These are phyloP conservation scores for Daphne laureola DNA, from an alignment of 441 rosid genomes.

Conservation along the genomic window DNA sequence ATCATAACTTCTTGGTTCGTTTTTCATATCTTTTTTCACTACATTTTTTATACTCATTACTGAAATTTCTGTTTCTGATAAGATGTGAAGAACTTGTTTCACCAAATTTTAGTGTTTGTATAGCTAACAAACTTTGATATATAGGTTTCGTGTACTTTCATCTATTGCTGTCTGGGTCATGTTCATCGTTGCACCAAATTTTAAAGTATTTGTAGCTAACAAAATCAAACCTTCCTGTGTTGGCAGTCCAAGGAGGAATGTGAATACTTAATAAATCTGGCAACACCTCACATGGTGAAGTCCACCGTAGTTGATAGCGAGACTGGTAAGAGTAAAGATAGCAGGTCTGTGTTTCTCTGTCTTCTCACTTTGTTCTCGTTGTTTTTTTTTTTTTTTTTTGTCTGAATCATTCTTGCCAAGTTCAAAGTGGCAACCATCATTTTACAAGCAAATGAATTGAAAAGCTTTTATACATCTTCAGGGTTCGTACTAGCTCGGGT, in stretches of 20 bases:
- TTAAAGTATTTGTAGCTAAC: not conserved
- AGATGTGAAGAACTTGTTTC: no score
- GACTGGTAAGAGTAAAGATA: conserved; percentile 57
- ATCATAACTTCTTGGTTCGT: conserved; percentile 59
- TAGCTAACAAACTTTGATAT: no score
- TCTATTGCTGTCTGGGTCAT: no score
- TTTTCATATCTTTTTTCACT: not conserved
- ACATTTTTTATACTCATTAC: not conserved
- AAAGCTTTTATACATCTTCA: conserved; percentile 19
- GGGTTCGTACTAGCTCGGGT: conserved; percentile 91
- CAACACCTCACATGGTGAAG: conserved; percentile 57
- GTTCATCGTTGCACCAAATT: not conserved
- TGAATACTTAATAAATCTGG: conserved; percentile 54
- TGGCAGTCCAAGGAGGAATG: conserved; percentile 67
- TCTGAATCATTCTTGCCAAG: not conserved
- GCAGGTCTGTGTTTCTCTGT: conserved; percentile 37
- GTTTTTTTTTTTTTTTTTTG: not conserved
- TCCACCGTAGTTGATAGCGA: conserved; percentile 62
- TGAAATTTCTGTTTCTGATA: no score
- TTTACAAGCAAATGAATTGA: not conserved
- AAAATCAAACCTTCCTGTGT: conserved; percentile 5
- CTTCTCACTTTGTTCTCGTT: not conserved
- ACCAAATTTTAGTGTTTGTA: no score
- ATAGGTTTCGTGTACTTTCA: no score
- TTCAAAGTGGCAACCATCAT: not conserved